These are phyloP conservation scores for Aspergillus aculeatinus DNA, from an alignment of 2,329 filamentous ascomycete species.

Conservation along the genomic window DNA sequence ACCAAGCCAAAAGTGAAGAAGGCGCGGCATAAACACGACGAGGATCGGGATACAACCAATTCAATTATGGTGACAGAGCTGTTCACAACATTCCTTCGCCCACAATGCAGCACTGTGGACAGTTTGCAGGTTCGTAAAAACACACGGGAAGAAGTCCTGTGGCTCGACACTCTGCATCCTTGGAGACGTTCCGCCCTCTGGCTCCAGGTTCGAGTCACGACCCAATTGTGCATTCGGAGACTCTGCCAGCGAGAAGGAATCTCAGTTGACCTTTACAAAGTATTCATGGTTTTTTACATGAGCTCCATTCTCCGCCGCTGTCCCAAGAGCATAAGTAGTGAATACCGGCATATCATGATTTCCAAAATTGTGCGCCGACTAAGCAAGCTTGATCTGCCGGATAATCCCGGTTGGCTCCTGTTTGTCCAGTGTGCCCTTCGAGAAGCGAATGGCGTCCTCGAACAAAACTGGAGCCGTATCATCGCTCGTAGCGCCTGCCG, in stretches of 20 bases:
- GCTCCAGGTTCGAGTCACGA: slow-evolving; percentile 51
- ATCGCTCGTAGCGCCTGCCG: slow-evolving; percentile 11
- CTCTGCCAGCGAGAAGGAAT: neutral
- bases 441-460: slow-evolving; percentile 3
- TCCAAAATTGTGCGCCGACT: slow-evolving; percentile 48
- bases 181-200: slow-evolving; percentile 43
- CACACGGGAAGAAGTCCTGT: slow-evolving; percentile 57
- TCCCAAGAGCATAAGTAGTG: slow-evolving; percentile 22
- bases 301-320: slow-evolving; percentile 33
- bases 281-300: slow-evolving; percentile 52
- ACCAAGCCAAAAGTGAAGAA: slow-evolving; percentile 43
- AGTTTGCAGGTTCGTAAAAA: slow-evolving; percentile 48
- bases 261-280: slow-evolving; percentile 46
- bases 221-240: slow-evolving; percentile 17
- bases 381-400: slow-evolving; percentile 39
- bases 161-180: slow-evolving; percentile 24
- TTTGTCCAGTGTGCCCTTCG: slow-evolving; percentile 11
- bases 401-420: slow-evolving; percentile 12
- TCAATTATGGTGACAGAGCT: slow-evolving; percentile 56
- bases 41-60: slow-evolving; percentile 51
- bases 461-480: slow-evolving; percentile 4
- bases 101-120: slow-evolving; percentile 34
- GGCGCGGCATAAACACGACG: slow-evolving; percentile 34
- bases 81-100: slow-evolving; percentile 46
- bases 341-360: slow-evolving; percentile 39